phyloP scores from a whole-genome alignment of 345 rosid species.

The Acer negundo region DNA sequence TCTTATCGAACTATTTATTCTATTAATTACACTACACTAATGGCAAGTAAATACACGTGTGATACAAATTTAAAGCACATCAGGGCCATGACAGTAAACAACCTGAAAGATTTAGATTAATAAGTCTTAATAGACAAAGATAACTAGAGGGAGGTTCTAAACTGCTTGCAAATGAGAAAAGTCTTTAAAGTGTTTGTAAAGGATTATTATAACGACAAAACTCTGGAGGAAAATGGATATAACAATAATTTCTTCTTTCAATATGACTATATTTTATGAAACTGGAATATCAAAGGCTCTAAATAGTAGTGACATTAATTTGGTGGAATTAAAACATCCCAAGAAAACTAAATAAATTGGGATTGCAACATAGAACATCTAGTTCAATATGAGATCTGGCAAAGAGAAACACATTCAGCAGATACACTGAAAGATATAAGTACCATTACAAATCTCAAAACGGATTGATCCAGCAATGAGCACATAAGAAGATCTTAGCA shows the following conservation, averaged over 20 bases:
- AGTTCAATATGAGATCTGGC: neutral
- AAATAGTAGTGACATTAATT: no score
- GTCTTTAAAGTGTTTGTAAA: neutral
- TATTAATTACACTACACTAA: no score
- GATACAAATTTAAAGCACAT: neutral
- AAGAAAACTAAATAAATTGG: neutral
- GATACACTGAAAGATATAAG: neutral
- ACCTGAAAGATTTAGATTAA: neutral
- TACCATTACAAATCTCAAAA: neutral
- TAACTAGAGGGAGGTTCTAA: neutral
- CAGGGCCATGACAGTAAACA: neutral
- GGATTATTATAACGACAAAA: neutral
- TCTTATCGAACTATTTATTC: neutral
- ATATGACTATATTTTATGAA: no score
- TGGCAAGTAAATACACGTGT: no score
- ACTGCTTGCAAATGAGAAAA: neutral
- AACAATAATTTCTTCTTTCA: no score
- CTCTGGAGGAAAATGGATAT: neutral
- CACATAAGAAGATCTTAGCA: neutral
- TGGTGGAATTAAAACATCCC: no score
- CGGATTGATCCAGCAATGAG: neutral
- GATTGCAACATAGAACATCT: neutral
- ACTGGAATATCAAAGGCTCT: no score
- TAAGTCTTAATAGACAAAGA: neutral
- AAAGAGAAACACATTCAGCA: neutral